Conservation (phyloP, 148 eudicot species). For the Euryodendron excelsum region DNA sequence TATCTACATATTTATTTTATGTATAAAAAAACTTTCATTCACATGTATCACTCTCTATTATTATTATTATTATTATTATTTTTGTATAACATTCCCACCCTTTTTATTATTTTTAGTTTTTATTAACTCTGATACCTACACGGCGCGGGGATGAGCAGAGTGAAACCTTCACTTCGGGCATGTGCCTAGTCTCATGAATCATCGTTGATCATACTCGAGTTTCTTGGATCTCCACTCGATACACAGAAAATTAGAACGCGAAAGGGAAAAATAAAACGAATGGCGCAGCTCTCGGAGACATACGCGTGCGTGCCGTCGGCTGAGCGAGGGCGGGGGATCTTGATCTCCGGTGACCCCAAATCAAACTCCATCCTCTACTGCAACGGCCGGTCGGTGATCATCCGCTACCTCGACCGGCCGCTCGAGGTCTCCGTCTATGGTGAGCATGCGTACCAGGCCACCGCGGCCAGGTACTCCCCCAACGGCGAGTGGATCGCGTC, state of each 20-base stretch:
- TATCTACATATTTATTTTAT: too few relatives aligned
- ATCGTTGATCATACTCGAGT: too few relatives aligned
- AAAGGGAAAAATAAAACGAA: not conserved
- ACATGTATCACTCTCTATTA: too few relatives aligned
- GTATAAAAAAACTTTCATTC: too few relatives aligned
- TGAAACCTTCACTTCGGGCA: too few relatives aligned
- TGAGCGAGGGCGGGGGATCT: slow-evolving; percentile 88
- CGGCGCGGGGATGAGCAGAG: too few relatives aligned
- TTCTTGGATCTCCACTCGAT: too few relatives aligned
- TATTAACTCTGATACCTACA: too few relatives aligned
- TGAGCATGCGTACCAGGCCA: slow-evolving; percentile 80
- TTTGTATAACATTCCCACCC: too few relatives aligned
- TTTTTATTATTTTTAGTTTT: too few relatives aligned
- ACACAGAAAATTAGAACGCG: not conserved
- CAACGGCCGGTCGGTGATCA: slow-evolving; percentile 83
- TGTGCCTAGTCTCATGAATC: too few relatives aligned
- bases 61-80: too few relatives aligned
- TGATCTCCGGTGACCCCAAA: slow-evolving; percentile 85
- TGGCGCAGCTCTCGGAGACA: slow-evolving; percentile 60
- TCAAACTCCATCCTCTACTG: slow-evolving; percentile 73
- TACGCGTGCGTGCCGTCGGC: slow-evolving; percentile 93
- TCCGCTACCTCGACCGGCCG: slow-evolving; percentile 72
- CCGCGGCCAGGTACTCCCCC: slow-evolving; percentile 85
- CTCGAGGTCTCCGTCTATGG: slow-evolving; percentile 58
- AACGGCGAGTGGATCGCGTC: slow-evolving; percentile 97